Conservation (phyloP, 2,329 filamentous ascomycete species). For the Eutypella sp. region DNA sequence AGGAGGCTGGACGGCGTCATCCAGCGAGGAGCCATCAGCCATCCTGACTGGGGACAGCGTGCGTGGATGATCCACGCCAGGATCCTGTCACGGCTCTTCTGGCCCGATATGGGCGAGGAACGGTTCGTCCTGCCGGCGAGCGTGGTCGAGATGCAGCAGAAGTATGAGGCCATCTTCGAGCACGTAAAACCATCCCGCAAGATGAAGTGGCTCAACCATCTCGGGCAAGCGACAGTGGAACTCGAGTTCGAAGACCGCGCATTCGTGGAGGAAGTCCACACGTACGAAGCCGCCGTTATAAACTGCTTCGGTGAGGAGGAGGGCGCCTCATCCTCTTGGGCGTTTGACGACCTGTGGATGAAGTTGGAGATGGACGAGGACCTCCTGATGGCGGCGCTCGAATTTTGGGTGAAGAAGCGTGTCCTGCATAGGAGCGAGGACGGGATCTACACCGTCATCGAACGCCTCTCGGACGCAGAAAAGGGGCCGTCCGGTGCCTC, state of each 20-base stretch:
- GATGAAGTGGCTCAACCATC: conserved; percentile 79
- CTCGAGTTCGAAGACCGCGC: conserved; percentile 78
- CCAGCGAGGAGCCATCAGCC: conserved; percentile 36
- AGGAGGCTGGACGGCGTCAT: conserved; percentile 66
- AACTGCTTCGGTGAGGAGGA: conserved; percentile 59
- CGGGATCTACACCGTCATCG: conserved; percentile 62
- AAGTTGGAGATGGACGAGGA: conserved; percentile 68
- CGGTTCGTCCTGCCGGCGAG: conserved; percentile 58
- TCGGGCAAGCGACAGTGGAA: conserved; percentile 75
- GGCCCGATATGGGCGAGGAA: conserved; percentile 75
- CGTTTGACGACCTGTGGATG: conserved; percentile 45
- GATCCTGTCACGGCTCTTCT: conserved; percentile 88
- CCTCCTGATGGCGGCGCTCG: conserved; percentile 62
- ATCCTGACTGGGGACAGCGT: conserved; percentile 18
- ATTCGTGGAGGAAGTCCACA: conserved; percentile 66
- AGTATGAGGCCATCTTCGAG: conserved; percentile 73
- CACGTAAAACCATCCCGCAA: conserved; percentile 77
- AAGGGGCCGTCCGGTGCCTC: too few relatives aligned
- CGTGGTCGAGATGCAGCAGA: conserved; percentile 57
- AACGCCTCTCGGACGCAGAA: conserved; percentile 47
- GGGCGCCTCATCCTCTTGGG: conserved; percentile 33
- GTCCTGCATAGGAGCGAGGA: conserved; percentile 55
- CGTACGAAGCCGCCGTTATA: conserved; percentile 85
- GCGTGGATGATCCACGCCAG: conserved; percentile 63
- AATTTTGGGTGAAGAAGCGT: conserved; percentile 66